Evolutionary conservation across 1,139 yeast genomes (phyloP).

Genomic region (Protomyces macrosporus): DNA sequence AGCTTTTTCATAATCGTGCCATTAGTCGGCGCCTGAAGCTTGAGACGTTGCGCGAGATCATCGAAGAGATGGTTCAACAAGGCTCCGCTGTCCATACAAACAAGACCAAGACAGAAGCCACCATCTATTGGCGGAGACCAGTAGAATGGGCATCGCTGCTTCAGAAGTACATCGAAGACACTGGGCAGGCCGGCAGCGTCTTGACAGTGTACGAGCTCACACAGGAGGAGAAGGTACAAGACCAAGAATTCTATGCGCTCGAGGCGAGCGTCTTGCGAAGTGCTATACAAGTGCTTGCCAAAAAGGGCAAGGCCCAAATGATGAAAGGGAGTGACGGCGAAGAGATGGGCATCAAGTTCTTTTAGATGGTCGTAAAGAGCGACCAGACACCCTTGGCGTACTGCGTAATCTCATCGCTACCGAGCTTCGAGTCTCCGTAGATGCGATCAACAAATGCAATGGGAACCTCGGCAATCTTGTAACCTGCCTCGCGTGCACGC

Average conservation of each 20-base stretch:
- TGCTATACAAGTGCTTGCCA: conserved; percentile 56
- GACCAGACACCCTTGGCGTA: conserved; percentile 25
- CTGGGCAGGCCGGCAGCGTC: conserved; percentile 74
- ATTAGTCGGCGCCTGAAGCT: conserved; percentile 49
- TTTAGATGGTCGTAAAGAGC: conserved; percentile 21
- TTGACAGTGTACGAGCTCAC: conserved; percentile 74
- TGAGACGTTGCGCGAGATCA: conserved; percentile 53
- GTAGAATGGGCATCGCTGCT: conserved; percentile 71
- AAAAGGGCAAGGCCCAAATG: conserved; percentile 62
- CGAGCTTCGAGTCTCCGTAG: conserved; percentile 74
- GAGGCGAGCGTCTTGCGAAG: conserved; percentile 54
- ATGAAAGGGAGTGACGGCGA: conserved; percentile 53
- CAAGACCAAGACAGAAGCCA: conserved; percentile 32
- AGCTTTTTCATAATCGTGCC: conserved; percentile 47
- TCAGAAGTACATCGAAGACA: conserved; percentile 51
- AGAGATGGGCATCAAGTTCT: conserved; percentile 61
- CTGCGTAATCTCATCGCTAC: conserved; percentile 56
- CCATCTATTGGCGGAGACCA: conserved; percentile 65
- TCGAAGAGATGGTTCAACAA: conserved; percentile 53
- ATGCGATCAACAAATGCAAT: conserved; percentile 74
- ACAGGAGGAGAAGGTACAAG: conserved; percentile 55
- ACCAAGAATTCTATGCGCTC: conserved; percentile 53
- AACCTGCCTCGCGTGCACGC: conserved; percentile 66
- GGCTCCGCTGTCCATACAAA: conserved; percentile 52
- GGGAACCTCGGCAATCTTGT: conserved; percentile 73